Conservation (phyloP, 139 green algal species). For the Ettlia oleoabundans region DNA sequence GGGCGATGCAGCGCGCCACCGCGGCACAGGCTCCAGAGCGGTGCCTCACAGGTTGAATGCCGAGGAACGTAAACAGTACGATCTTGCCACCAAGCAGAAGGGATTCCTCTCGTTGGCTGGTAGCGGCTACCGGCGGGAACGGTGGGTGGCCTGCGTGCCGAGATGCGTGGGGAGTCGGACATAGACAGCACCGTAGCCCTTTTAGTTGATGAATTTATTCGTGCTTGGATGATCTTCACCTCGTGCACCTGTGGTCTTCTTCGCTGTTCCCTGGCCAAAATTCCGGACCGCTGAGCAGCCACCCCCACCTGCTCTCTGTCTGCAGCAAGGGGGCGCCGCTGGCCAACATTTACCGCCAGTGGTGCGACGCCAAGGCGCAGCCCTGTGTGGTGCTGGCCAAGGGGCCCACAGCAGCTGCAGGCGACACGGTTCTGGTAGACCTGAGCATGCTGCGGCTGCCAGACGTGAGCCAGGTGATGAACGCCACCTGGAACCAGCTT, state of each 20-base stretch:
- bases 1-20: constrained; percentile 47
- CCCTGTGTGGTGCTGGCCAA: constrained; percentile 72
- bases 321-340: constrained; percentile 74
- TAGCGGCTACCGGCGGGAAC: constrained; percentile 68
- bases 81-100: constrained; percentile 72
- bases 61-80: constrained; percentile 64
- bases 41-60: constrained; percentile 73
- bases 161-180: too few relatives aligned
- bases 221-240: too few relatives aligned
- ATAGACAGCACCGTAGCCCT: too few relatives aligned
- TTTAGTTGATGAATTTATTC: too few relatives aligned
- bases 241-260: too few relatives aligned
- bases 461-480: neutral
- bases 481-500: too few relatives aligned
- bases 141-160: too few relatives aligned
- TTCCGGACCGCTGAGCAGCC: too few relatives aligned
- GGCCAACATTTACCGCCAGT: constrained; percentile 60
- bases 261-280: too few relatives aligned
- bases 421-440: constrained; percentile 67
- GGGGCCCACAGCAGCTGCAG: constrained; percentile 2
- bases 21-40: constrained; percentile 63
- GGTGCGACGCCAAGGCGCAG: constrained; percentile 54
- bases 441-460: constrained; percentile 51
- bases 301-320: too few relatives aligned
- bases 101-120: constrained; percentile 64